Evolutionary conservation across 2,329 filamentous ascomycete species (phyloP), one percentile per base, ranked within the genome.

Genomic region (Penicillium sp.): DNA sequence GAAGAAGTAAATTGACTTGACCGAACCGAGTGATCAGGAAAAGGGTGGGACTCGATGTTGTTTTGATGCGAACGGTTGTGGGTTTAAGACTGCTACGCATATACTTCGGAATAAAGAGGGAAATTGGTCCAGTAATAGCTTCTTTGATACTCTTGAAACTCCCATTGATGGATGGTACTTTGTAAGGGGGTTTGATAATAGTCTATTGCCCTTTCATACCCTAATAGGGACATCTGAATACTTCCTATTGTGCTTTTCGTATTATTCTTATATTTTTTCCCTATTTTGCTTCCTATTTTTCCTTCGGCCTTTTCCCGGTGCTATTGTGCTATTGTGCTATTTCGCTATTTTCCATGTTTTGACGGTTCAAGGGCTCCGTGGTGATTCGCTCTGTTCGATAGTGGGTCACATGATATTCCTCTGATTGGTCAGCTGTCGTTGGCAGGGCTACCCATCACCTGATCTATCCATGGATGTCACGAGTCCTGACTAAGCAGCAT

Each of bases 401-500:
- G 60, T 57, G 61, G 50, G 5, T 29, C 25, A 21, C 21, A 2
- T 41, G 0, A 10, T 23, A 25, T 2, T 2, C 0, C 0, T 19
- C 2, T 64, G 56, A 66, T 67, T 67, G 63, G 64, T 10, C 19
- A 7, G 7, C 8, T 3, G 0, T 8, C 43, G 65, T 66, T 67
- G 63, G 63, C 65, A 60, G 62, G 65, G 37, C 63, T 66, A 66
- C 65, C 49, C 40, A 40, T 63, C 62, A 63, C 56, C 50, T 67
- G 61, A 47, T 33, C 21, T 15, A 19, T 33, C 31, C 31, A 33
- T 33, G 31, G 31, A 33, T 37, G 23, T 42, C 45, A 41, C 49
- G 40, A 50, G 47, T 5, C 2, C n/a, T 64, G 61, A 65, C 57
- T 65, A 58, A 65, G 54, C 52, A 50, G 58, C 9, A 19, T 5